Conservation (phyloP, 2,329 filamentous ascomycete genomes). For the Fusarium luffae region DNA sequence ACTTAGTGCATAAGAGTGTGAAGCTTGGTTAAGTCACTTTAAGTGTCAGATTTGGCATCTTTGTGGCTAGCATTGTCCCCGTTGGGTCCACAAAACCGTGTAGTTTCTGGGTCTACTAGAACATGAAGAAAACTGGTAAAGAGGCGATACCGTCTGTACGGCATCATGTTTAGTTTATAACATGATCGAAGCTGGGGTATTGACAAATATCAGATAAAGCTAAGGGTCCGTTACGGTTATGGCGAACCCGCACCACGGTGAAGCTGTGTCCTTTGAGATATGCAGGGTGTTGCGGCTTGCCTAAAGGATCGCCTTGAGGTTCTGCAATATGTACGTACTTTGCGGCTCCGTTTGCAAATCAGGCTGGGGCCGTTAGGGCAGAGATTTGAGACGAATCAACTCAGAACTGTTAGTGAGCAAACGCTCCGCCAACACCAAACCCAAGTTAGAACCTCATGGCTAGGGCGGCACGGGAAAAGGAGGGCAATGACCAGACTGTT, state of each 20-base stretch:
- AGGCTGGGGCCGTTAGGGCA: background rate
- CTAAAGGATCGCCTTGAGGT: slow-evolving; percentile 1
- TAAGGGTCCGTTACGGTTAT: slow-evolving; percentile 26
- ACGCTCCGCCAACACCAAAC: slow-evolving; percentile 10
- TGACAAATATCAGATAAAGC: slow-evolving; percentile 21
- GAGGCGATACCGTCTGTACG: background rate
- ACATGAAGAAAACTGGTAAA: background rate
- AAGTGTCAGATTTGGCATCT: background rate
- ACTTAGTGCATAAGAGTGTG: background rate
- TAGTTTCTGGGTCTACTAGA: background rate
- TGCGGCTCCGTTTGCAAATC: slow-evolving; percentile 38
- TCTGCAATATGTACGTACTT: slow-evolving; percentile 13
- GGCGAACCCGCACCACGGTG: slow-evolving; percentile 24
- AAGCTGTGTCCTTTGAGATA: slow-evolving; percentile 27
- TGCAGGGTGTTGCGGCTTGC: slow-evolving; percentile 23
- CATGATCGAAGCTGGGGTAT: slow-evolving; percentile 26
- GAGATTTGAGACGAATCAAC: slow-evolving; percentile 4
- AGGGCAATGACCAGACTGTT: slow-evolving; percentile 10
- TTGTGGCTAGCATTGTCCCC: background rate
- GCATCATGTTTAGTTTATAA: slow-evolving; percentile 2
- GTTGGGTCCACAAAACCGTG: background rate
- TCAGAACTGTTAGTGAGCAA: slow-evolving; percentile 3
- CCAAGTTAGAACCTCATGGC: background rate
- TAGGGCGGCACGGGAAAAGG: slow-evolving; percentile 3
- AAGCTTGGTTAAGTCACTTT: background rate